Evolutionary conservation across 768 basidiomycete species (phyloP), one percentile per base, ranked within the genome.

Genomic region (Lepiota brunneoincarnata): DNA sequence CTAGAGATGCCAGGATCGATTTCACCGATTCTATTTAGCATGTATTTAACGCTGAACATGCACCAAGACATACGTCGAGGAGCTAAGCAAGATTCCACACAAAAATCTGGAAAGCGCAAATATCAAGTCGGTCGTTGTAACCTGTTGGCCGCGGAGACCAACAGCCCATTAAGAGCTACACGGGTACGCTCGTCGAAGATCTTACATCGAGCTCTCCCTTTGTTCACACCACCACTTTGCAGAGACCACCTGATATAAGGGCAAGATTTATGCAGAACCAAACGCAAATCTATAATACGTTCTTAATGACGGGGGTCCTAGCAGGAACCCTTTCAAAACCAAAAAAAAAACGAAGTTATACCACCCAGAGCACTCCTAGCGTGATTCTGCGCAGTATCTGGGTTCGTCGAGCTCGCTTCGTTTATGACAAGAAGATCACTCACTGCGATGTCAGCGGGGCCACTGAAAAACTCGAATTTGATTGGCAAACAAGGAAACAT

Each of bases 211-310:
- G 10, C 11, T 18, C 17, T 24, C 21, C 2, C 31, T 17, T 34
- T 23, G 10, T 6, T 54, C 6, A 12, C 15, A 34, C 10, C 9
- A 54, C 24, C 36, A 26, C 35, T 38, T 17, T 2, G 2, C 55
- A 81, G 81, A 80, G 49, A 69, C 62, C 1, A 80, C 82, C 1
- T 67, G 65, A 0, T 82, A 80, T 59, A 55, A 55, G 9, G 76
- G 77, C 0, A 53, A 64, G 0, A 78, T 91, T 24, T 91, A 83
- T 62, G 83, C 87, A 11, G 84, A 91, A 60, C 84, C 88, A 64
- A 71, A 20, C 68, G n/a, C n/a, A n/a, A n/a, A n/a, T 92, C 0
- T 91, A 85, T 62, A 74, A 69, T 23, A 69, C 72, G 0, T 74
- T 91, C 0, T 87, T 85, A 2, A 81, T 91, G 76, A 80, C 75